Conservation (phyloP, 2,329 filamentous ascomycete genomes). For the Pyrenochaeta sp. region DNA sequence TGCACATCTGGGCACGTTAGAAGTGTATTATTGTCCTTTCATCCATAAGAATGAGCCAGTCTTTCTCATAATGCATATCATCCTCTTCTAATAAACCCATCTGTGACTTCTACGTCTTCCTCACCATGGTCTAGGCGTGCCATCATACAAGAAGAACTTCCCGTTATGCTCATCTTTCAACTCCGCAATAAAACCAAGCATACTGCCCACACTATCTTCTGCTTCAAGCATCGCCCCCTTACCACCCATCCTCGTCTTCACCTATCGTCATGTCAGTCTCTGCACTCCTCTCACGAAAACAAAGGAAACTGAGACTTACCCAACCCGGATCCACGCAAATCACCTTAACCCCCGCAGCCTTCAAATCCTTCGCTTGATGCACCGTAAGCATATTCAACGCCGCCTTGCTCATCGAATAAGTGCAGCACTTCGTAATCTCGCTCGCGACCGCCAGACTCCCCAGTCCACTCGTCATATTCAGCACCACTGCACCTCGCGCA, state of each 20-base stretch:
- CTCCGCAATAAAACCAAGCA: constrained; percentile 46
- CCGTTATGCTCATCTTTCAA: constrained; percentile 45
- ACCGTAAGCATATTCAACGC: constrained; percentile 55
- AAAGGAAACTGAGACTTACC: constrained; percentile 31
- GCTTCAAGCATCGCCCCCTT: constrained; percentile 50
- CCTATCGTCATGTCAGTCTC: neutral
- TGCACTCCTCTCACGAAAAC: neutral
- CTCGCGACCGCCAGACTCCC: constrained; percentile 40
- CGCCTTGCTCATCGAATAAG: constrained; percentile 54
- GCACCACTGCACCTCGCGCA: constrained; percentile 35
- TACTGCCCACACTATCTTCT: constrained; percentile 47
- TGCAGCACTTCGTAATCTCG: constrained; percentile 44
- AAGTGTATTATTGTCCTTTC: no score
- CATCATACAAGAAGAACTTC: constrained; percentile 49
- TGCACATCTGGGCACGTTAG: no score
- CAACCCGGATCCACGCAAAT: constrained; percentile 55
- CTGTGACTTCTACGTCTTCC: neutral
- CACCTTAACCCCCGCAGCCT: constrained; percentile 35
- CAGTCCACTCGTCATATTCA: constrained; percentile 48
- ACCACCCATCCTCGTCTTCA: constrained; percentile 54
- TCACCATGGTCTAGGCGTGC: constrained; percentile 47
- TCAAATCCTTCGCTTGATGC: constrained; percentile 51
- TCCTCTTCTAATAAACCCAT: no score
- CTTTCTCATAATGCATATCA: no score
- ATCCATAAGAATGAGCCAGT: no score